Percentiles rank a stretch among this genome's conserved stretches.
These are phyloP conservation scores for Xylariales sp. DNA, from an alignment of 2,329 filamentous ascomycete species.

Conservation along the genomic window DNA sequence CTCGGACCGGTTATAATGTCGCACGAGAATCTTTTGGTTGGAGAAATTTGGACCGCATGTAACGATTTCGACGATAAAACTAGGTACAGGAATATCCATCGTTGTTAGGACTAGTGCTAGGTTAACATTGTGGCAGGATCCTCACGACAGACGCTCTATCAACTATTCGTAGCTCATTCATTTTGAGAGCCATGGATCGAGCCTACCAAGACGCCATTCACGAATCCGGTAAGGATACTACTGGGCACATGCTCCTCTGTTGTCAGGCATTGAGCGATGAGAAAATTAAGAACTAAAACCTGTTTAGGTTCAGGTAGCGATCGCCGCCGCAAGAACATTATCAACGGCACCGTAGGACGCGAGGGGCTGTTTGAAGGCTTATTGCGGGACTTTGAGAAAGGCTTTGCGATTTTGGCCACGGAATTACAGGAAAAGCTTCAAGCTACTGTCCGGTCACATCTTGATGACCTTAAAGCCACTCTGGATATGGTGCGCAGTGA, in stretches of 20 bases:
- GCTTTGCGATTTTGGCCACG: neutral
- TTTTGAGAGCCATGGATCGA: constrained; percentile 30
- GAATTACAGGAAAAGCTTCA: neutral
- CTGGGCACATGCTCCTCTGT: neutral
- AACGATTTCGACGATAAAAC: constrained; percentile 16
- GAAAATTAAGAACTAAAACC: too few species aligned
- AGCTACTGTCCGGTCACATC: neutral
- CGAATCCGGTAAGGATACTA: constrained; percentile 23
- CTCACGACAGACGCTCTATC: constrained; percentile 29
- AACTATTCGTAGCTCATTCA: constrained; percentile 30
- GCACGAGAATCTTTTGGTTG: constrained; percentile 22
- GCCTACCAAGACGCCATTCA: constrained; percentile 25
- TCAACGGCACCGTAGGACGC: constrained; percentile 19
- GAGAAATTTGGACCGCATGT: constrained; percentile 15
- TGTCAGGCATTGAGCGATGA: neutral
- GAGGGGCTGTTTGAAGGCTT: constrained; percentile 23
- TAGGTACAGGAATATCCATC: too few species aligned
- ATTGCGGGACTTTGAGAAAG: neutral
- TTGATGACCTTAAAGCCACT: neutral
- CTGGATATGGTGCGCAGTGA: neutral
- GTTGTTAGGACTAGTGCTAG: too few species aligned
- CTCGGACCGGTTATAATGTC: constrained; percentile 22
- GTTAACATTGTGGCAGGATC: constrained; percentile 19
- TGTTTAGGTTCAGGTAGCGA: constrained; percentile 28
- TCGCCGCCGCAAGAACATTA: constrained; percentile 27